phyloP scores from a whole-genome alignment of 768 basidiomycete species.

The Lactarius tabidus region DNA sequence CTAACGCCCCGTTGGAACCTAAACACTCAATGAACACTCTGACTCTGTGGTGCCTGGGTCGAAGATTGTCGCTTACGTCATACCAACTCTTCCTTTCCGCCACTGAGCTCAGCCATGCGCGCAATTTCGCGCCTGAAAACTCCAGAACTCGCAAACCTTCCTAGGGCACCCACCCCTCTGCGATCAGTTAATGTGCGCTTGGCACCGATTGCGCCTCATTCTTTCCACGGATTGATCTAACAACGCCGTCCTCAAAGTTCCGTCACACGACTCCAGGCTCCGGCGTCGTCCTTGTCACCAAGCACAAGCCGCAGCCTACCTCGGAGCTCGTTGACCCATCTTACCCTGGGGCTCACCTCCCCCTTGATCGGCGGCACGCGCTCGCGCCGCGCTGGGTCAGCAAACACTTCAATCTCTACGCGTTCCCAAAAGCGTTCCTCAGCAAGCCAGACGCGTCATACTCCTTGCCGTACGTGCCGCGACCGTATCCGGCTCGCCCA shows the following conservation, averaged over 20 bases:
- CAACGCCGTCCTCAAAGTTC: conserved; percentile 4
- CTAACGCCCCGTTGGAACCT: no score
- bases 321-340: conserved; percentile 6
- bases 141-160: conserved; percentile 4
- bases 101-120: no score
- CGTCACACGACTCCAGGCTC: conserved; percentile 12
- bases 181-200: conserved; percentile 16
- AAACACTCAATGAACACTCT: no score
- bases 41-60: no score
- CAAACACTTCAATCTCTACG: conserved; percentile 1
- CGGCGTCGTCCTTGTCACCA: conserved; percentile 4
- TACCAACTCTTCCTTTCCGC: no score
- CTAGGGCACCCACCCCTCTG: conserved; percentile 2
- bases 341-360: conserved; percentile 9
- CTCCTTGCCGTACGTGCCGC: not conserved
- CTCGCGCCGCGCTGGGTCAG: conserved; percentile 10
- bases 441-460: not conserved
- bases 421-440: conserved; percentile 21
- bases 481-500: conserved; percentile 2
- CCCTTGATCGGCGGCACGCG: not conserved
- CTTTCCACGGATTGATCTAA: not conserved
- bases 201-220: not conserved
- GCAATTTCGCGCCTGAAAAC: no score
- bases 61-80: no score
- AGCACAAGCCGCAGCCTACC: not conserved